Percentiles rank a stretch among this genome's conserved stretches.
Conservation (phyloP, 441 rosid species). For the Hura crepitans region DNA sequence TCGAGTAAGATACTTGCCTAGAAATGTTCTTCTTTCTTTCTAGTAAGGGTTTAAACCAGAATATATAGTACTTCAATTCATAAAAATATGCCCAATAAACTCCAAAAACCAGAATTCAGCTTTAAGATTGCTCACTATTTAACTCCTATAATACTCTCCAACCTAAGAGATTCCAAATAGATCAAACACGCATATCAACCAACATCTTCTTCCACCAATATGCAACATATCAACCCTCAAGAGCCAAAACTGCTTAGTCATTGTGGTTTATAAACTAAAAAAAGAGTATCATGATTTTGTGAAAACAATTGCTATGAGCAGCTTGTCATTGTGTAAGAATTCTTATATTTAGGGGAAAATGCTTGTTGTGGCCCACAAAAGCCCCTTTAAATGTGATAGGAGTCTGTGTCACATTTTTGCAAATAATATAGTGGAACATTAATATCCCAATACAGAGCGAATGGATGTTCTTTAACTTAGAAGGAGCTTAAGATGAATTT, state of each 20-base stretch:
- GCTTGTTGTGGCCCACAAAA: not conserved
- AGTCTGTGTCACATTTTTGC: not conserved
- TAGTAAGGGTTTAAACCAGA: not conserved
- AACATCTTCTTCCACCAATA: not conserved
- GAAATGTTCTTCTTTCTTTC: not conserved
- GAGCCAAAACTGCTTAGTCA: too few relatives aligned
- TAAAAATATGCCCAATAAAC: not conserved
- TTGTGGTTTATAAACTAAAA: too few relatives aligned
- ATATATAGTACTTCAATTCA: not conserved
- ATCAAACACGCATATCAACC: not conserved
- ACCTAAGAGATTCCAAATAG: not conserved
- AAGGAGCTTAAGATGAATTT: not conserved
- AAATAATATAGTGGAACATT: not conserved
- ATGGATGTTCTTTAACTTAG: not conserved
- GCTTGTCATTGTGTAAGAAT: not conserved
- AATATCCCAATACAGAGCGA: not conserved
- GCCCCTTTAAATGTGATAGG: not conserved
- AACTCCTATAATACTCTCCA: too few relatives aligned
- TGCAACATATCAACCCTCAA: not conserved
- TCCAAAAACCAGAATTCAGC: not conserved
- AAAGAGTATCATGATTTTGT: too few relatives aligned
- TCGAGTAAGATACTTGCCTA: not conserved
- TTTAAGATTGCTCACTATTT: too few relatives aligned
- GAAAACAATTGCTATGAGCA: not conserved
- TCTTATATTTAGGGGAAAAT: not conserved